Base-by-base conservation (phyloP, 352 stramenopile genomes). In the Pythium phragmitis region DNA sequence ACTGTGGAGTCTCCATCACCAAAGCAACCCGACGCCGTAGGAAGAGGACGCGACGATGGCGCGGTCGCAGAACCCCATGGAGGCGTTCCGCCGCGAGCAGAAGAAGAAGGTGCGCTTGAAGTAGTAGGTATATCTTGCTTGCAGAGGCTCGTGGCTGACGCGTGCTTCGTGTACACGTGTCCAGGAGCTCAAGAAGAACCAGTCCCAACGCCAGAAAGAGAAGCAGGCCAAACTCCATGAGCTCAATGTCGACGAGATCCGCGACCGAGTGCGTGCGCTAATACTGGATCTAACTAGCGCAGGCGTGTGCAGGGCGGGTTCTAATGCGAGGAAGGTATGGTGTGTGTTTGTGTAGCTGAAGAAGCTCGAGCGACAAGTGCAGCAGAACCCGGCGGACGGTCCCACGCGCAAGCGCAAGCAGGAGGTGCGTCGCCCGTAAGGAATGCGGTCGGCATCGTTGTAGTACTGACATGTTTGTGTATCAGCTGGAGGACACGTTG, bases 171-270 rank as follows among this genome's bases (percentile, higher is more conserved):
- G 28, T 62, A 17, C 7, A n/a, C 33, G 50, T 17, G 43, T 12
- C 28, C 16, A 86, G 77, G 83, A 92, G 68, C 75, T 89, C 36
- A 92, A 92, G 71, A 92, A 90, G 73, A 71, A 89, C 53, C 73
- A 77, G 13, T 3, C 60, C n/a, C 76, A 91, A 52, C 73, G 83
- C 4, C 76, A 88, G 55, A 78, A 79, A 50, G 72, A 80, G 13
- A 90, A 90, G 52, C 68, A 87, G 45, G 46, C 65, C 12, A 92
- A 92, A 50, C 70, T 92, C 17, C 60, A 67, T 52, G 57, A 74
- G n/a, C 79, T 92, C 61, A 73, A 92, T 60, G 46, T 73, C 4
- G 68, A 78, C 7, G 78, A 88, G 57, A 65, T 92, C 55, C 72
- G 72, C 33, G 69, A 73, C 33, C 70, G 87, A 53, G 76, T 78